phyloP scores from a whole-genome alignment of 2,329 filamentous ascomycete genomes.

The Anthostomella pinea region DNA sequence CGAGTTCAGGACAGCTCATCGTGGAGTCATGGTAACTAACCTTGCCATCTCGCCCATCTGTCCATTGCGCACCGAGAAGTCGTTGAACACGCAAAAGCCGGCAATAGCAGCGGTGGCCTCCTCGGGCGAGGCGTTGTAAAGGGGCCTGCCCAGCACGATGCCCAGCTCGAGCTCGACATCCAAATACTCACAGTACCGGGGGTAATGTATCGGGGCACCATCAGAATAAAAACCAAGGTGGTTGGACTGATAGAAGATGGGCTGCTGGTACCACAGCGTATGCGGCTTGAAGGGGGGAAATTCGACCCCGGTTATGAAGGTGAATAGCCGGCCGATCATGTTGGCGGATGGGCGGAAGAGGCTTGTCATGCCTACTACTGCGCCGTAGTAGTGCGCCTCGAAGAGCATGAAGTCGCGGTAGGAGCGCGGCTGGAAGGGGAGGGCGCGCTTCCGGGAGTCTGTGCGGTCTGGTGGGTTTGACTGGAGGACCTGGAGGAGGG shows the following conservation, averaged over 20 bases:
- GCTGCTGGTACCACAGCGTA: constrained; percentile 22
- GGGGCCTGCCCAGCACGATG: constrained; percentile 18
- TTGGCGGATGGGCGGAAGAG: constrained; percentile 17
- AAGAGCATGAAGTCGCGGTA: constrained; percentile 32
- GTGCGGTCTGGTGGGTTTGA: constrained; percentile 19
- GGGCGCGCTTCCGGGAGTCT: constrained; percentile 18
- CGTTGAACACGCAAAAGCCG: constrained; percentile 28
- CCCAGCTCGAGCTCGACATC: constrained; percentile 29
- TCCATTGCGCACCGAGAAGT: constrained; percentile 24
- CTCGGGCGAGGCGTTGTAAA: constrained; percentile 23
- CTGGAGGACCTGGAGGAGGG: constrained; percentile 17
- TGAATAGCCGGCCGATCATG: constrained; percentile 11
- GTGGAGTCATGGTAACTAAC: constrained; percentile 2
- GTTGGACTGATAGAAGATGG: constrained; percentile 29
- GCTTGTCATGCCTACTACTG: constrained; percentile 20
- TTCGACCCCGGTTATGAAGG: constrained; percentile 13
- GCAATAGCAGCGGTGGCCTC: constrained; percentile 24
- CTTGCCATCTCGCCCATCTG: constrained; percentile 27
- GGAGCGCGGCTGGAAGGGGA: constrained; percentile 27
- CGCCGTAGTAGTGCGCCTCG: constrained; percentile 25
- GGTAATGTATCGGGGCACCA: constrained; percentile 19
- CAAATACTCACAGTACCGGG: constrained; percentile 21
- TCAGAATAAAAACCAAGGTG: constrained; percentile 27
- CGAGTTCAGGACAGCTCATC: background rate
- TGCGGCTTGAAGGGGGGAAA: constrained; percentile 23